Evolutionary conservation across 768 basidiomycete genomes (phyloP).

Genomic region (Mycena rebaudengoi): DNA sequence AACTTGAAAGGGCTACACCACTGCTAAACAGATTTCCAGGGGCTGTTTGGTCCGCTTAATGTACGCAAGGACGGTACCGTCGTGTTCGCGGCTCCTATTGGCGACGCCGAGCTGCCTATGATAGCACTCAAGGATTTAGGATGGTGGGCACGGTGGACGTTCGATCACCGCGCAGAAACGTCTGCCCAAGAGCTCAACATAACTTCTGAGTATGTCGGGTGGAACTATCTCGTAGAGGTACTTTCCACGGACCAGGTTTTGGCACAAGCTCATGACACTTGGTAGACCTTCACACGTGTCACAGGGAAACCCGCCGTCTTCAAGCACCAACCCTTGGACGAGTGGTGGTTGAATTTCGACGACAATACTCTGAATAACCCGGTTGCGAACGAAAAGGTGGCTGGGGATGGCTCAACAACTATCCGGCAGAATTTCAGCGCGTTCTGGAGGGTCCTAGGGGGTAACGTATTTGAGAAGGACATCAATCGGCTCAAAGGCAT

Average conservation of each 20-base stretch:
- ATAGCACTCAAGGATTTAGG: constrained; percentile 50
- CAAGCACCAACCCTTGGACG: not conserved
- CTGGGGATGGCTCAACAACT: constrained; percentile 19
- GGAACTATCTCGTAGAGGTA: constrained; percentile 43
- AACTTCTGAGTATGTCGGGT: constrained; percentile 46
- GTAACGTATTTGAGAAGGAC: constrained; percentile 41
- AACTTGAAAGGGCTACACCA: not conserved
- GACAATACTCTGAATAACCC: constrained; percentile 14
- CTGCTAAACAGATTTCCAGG: not conserved
- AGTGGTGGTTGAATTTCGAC: constrained; percentile 19
- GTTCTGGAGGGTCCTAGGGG: constrained; percentile 43
- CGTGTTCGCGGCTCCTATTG: constrained; percentile 47
- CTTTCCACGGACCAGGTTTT: too few relatives aligned
- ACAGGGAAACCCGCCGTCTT: too few relatives aligned
- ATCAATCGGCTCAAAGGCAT: constrained; percentile 42
- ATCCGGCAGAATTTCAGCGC: constrained; percentile 37
- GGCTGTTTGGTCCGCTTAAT: constrained; percentile 8
- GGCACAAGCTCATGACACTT: too few relatives aligned
- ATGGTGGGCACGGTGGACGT: constrained; percentile 50
- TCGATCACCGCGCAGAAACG: constrained; percentile 44
- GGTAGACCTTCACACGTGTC: too few relatives aligned
- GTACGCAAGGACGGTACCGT: constrained; percentile 48
- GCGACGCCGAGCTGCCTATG: constrained; percentile 46
- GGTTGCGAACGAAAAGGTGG: constrained; percentile 10
- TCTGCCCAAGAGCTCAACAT: constrained; percentile 47